phyloP scores from a whole-genome alignment of 2,329 filamentous ascomycete species.

The Chrysosporium keratinophilum region DNA sequence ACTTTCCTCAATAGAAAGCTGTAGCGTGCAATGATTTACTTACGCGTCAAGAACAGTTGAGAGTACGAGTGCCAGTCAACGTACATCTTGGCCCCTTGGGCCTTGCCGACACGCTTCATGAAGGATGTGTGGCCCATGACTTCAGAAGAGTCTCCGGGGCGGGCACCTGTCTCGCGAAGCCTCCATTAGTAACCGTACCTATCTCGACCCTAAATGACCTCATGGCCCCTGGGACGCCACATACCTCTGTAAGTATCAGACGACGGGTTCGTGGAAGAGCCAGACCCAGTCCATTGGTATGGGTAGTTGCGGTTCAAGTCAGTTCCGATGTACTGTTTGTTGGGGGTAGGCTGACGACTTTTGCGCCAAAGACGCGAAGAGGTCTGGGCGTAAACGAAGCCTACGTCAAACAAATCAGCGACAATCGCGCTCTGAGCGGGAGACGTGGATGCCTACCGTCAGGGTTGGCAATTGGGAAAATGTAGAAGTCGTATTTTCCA shows the following conservation, averaged over 20 bases:
- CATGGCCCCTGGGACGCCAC: background rate
- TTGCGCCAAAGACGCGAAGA: constrained; percentile 53
- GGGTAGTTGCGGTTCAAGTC: constrained; percentile 54
- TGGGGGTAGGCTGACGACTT: constrained; percentile 41
- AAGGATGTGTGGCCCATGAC: constrained; percentile 42
- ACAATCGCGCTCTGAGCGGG: background rate
- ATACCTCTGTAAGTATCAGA: constrained; percentile 38
- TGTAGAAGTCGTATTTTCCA: constrained; percentile 56
- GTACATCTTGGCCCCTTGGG: constrained; percentile 48
- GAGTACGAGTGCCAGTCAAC: constrained; percentile 57
- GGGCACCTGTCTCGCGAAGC: constrained; percentile 23
- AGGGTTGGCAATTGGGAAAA: constrained; percentile 54
- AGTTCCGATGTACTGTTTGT: constrained; percentile 36
- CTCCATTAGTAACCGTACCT: background rate
- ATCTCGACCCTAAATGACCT: background rate
- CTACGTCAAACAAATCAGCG: constrained; percentile 24
- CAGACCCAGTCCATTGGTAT: constrained; percentile 41
- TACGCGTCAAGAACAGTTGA: constrained; percentile 44
- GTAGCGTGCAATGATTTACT: constrained; percentile 1
- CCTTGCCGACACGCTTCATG: constrained; percentile 35
- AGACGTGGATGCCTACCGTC: constrained; percentile 37
- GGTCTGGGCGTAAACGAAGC: constrained; percentile 50
- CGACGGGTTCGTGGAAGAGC: constrained; percentile 45
- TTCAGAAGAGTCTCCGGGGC: constrained; percentile 43
- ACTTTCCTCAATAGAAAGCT: background rate